Conservation (phyloP, 441 rosid genomes). For the Syzygium syzygioides region DNA sequence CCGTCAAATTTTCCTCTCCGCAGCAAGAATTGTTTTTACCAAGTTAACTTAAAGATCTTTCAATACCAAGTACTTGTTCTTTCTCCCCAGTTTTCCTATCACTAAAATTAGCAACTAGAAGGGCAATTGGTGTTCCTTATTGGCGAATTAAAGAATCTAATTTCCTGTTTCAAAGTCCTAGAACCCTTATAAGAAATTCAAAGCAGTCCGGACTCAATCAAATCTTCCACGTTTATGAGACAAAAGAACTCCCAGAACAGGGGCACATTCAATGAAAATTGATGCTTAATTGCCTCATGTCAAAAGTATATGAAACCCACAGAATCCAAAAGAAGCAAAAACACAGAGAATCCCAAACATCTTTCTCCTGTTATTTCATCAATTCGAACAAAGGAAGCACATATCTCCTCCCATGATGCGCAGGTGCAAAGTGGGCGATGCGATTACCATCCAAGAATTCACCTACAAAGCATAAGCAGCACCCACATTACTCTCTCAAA, state of each 20-base stretch:
- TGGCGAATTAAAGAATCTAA: not conserved
- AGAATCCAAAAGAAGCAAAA: not conserved
- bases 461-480: not conserved
- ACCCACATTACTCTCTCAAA: not conserved
- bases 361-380: not conserved
- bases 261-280: not conserved
- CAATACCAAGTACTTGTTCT: not conserved
- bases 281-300: not conserved
- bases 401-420: not conserved
- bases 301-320: not conserved
- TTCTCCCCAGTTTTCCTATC: not conserved
- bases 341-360: not conserved
- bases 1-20: not conserved
- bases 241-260: not conserved
- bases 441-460: not conserved
- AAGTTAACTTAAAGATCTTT: not conserved
- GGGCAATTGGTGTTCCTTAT: not conserved
- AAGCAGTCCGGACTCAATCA: not conserved
- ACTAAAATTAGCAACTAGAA: not conserved
- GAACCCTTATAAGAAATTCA: not conserved
- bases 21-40: not conserved
- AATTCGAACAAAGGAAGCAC: not conserved
- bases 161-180: not conserved
- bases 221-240: not conserved
- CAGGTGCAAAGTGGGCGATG: not conserved